Evolutionary conservation across 495 filamentous ascomycete genomes (phyloP), one percentile per base, ranked within the genome.

Genomic region (Podospora bellae-mahoneyi): DNA sequence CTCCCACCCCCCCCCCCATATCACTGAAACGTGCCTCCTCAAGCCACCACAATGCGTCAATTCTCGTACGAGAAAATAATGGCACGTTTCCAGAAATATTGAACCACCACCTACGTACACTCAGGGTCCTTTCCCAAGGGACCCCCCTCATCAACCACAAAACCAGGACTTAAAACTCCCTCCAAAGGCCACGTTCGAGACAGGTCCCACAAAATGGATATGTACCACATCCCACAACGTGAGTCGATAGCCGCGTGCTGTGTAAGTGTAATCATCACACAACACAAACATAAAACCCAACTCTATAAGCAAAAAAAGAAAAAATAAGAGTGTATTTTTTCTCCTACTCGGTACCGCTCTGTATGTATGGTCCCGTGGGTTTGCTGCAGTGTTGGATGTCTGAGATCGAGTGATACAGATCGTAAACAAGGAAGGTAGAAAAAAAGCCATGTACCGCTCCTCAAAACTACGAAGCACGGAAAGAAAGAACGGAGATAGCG

Each of bases 361-460:
- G 39, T 48, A 48, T 48, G 9, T 3, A 16, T 23, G 23, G 23
- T 2, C 7, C 39, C 39, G 13, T 48, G 39, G 39, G 39, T 48
- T 48, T 48, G 39, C 39, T 48, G 39, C 39, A 23, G 39, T 48
- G 30, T 32, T 26, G 39, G 32, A 68, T 57, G 70, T 69, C 61
- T 64, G 55, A 72, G 70, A 72, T 72, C 66, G 64, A 61, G 70
- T 69, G 15, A 13, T 64, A 69, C 70, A 62, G 70, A 69, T 66
- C 63, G 58, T 60, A 62, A 54, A 56, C 60, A 59, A 28, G 55
- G 23, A 19, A 26, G 55, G 19, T 7, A 32, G 15, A 39, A 39
- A 10, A 5, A 39, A 6, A 6, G 34, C 34, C 6, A 39, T 39
- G 5, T 39, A 39, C 34, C 34, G 34, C 3, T 39, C 23, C 34